These are phyloP conservation scores for Fusarium bactridioides DNA, from an alignment of 2,329 filamentous ascomycete species.

Conservation along the genomic window DNA sequence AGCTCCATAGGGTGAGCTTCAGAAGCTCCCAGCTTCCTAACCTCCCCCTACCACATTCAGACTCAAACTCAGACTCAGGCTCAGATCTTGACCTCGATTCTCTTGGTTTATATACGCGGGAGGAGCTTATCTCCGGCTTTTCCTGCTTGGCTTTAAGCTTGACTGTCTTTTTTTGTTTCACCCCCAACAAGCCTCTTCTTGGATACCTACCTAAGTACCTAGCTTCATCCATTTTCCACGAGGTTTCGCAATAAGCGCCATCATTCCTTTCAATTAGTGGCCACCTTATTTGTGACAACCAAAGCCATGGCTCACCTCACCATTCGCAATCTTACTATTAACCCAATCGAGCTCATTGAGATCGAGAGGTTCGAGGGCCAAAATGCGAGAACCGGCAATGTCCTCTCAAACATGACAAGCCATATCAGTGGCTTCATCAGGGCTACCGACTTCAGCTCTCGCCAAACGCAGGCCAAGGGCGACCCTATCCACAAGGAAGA, in stretches of 20 bases:
- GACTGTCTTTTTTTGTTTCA: background rate
- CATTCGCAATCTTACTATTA: constrained; percentile 83
- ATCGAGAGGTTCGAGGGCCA: constrained; percentile 75
- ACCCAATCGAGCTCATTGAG: constrained; percentile 73
- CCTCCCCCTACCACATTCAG: background rate
- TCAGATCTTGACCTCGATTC: background rate
- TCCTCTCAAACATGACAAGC: constrained; percentile 56
- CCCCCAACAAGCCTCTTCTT: background rate
- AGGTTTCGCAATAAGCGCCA: background rate
- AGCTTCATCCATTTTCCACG: background rate
- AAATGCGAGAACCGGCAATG: constrained; percentile 52
- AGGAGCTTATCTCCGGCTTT: background rate
- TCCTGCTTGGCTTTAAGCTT: background rate
- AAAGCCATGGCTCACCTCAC: constrained; percentile 64
- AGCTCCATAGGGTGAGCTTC: background rate
- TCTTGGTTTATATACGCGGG: background rate
- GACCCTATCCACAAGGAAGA: constrained; percentile 69
- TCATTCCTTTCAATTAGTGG: background rate
- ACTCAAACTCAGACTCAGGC: background rate
- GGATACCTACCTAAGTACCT: background rate
- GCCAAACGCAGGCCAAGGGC: constrained; percentile 56
- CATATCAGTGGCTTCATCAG: constrained; percentile 55
- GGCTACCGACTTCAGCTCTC: constrained; percentile 47
- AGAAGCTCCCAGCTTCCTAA: background rate
- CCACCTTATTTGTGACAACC: background rate